phyloP scores from a whole-genome alignment of 1,284 basidiomycete species.

The Marasmius tenuissimus region DNA sequence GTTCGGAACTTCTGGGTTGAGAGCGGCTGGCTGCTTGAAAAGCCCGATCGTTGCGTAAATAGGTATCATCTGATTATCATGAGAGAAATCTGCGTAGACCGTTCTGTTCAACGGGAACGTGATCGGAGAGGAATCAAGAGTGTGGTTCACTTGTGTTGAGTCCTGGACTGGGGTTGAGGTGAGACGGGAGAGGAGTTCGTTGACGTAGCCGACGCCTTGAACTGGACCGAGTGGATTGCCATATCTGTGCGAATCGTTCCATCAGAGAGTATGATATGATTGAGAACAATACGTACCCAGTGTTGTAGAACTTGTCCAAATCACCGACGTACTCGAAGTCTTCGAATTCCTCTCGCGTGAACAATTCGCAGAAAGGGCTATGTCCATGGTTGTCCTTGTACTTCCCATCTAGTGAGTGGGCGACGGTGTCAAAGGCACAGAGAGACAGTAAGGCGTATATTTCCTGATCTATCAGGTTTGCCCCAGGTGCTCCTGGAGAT shows the following conservation, averaged over 20 bases:
- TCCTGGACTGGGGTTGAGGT: conserved; percentile 61
- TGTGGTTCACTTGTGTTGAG: conserved; percentile 77
- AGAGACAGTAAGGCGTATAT: conserved; percentile 65
- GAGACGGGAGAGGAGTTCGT: conserved; percentile 82
- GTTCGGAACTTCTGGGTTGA: conserved; percentile 43
- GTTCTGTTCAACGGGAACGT: conserved; percentile 75
- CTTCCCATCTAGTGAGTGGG: conserved; percentile 13
- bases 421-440: conserved; percentile 77
- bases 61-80: conserved; percentile 80
- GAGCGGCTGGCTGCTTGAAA: conserved; percentile 40
- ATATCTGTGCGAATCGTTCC: conserved; percentile 40
- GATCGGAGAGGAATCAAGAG: conserved; percentile 59
- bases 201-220: conserved; percentile 81
- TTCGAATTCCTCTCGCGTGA: conserved; percentile 56
- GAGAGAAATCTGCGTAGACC: conserved; percentile 78
- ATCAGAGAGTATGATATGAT: conserved; percentile 1
- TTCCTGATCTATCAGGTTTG: conserved; percentile 59
- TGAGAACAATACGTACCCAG: conserved; percentile 47
- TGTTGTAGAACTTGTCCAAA: conserved; percentile 76
- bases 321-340: conserved; percentile 72
- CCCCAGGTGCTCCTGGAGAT: conserved; percentile 43
- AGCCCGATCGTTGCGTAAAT: conserved; percentile 77
- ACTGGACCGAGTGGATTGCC: conserved; percentile 67
- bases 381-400: conserved; percentile 32
- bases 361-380: conserved; percentile 74